Conservation (phyloP, 352 stramenopile genomes). For the Phytophthora chlamydospora region DNA sequence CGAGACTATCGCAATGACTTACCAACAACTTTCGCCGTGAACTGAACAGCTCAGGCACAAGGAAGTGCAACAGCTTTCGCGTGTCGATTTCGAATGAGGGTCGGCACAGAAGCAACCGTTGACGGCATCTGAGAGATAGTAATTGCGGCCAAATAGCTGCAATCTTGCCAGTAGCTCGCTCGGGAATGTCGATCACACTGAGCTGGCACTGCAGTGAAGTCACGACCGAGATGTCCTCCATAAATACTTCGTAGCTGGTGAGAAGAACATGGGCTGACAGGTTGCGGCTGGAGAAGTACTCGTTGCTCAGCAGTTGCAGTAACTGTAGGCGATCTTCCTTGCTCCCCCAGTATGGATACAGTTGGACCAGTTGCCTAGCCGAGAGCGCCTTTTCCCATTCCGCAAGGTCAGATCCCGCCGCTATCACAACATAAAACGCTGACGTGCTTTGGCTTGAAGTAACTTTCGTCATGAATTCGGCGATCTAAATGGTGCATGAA, state of each 20-base stretch:
- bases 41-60: slow-evolving; percentile 66
- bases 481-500: slow-evolving; percentile 33
- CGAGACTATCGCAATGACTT: slow-evolving; percentile 15
- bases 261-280: slow-evolving; percentile 54
- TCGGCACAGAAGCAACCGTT: slow-evolving; percentile 63
- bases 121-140: slow-evolving; percentile 64
- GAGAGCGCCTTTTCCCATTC: slow-evolving; percentile 48
- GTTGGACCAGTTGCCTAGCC: slow-evolving; percentile 28
- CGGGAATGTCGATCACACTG: slow-evolving; percentile 52
- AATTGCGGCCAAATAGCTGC: slow-evolving; percentile 54
- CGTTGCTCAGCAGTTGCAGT: slow-evolving; percentile 43
- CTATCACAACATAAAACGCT: slow-evolving; percentile 54
- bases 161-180: slow-evolving; percentile 27
- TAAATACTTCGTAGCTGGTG: slow-evolving; percentile 62
- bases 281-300: slow-evolving; percentile 38
- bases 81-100: slow-evolving; percentile 44
- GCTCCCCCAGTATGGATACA: slow-evolving; percentile 67
- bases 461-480: slow-evolving; percentile 37
- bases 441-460: slow-evolving; percentile 32
- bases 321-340: slow-evolving; percentile 45
- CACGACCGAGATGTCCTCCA: slow-evolving; percentile 50
- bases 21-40: slow-evolving; percentile 81
- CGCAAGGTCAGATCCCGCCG: slow-evolving; percentile 41
- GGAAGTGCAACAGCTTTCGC: slow-evolving; percentile 69
- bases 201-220: slow-evolving; percentile 54